Base-by-base conservation (phyloP, 345 rosid species). In the Microcos paniculata region DNA sequence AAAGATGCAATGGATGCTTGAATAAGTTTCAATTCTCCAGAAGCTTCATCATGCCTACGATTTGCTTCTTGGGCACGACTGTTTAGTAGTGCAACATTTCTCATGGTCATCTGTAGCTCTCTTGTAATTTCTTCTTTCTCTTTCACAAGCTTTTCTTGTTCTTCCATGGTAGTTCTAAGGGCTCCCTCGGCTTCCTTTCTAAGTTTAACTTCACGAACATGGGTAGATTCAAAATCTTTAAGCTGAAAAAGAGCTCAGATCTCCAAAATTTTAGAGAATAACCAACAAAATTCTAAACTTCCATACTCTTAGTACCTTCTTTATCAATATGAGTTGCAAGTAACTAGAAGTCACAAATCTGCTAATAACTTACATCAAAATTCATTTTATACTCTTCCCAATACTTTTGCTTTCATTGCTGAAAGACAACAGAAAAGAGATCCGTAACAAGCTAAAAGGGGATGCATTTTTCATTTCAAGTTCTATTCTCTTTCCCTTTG, bases 21-120 rank as follows among this genome's bases (percentile, higher is more conserved):
- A 72, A 88, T 58, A 33, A 77, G 73, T 63, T 70, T 87, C 55
- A 88, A 79, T 74, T 91, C 90, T 80, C 80, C 83, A 46, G 82
- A 63, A 70, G 83, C 89, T 86, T 90, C 91, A 63, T 82, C 85
- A 72, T 46, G 51, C 79, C 84, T 80, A 59, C 59, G 83, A 51
- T 79, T 87, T 80, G 88, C 87, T 80, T 89, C 86, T 70, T 82
- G 84, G 57, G 80, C 83, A 59, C 82, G 88, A 35, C 78, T 85
- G 78, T 91, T 89, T 61, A 90, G 82, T 63, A 91, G 77, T 71
- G 91, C 85, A 70, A 90, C 81, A 57, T 76, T 83, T 80, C 85
- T 84, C 86, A 84, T 84, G 67, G 91, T 86, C 82, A 73, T 85
- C 69, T 87, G 84, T 35, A 88, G 76, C 80, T 86, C 87, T 76